Percentiles rank a stretch among this genome's conserved stretches.
Evolutionary conservation across 306 rosid genomes (phyloP).

Genomic region (Mimosa pudica): DNA sequence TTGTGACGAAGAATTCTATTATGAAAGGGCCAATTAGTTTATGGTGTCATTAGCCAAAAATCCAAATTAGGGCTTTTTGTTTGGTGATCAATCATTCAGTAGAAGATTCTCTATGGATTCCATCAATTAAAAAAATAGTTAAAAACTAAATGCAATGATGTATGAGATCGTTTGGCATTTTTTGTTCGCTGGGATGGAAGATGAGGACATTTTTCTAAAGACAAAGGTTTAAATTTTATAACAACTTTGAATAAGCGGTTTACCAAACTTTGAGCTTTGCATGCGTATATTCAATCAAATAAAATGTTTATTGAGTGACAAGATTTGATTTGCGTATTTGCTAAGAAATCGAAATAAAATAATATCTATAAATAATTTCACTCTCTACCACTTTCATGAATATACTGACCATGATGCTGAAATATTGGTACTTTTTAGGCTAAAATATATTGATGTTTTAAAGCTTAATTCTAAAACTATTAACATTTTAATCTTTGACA

Average conservation of each 20-base stretch:
- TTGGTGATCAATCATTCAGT: slow-evolving; percentile 6
- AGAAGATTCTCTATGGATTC: background rate
- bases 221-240: too few relatives aligned
- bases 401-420: background rate
- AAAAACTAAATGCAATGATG: background rate
- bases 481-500: too few relatives aligned
- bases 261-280: background rate
- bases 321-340: background rate
- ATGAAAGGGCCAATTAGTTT: slow-evolving; percentile 9
- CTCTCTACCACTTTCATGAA: too few relatives aligned
- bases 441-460: too few relatives aligned
- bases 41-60: background rate
- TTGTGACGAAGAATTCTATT: background rate
- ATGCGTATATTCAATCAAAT: background rate
- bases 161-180: background rate
- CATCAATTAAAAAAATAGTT: background rate
- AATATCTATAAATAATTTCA: too few relatives aligned
- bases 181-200: too few relatives aligned
- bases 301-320: background rate
- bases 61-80: slow-evolving; percentile 3
- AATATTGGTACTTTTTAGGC: too few relatives aligned
- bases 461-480: too few relatives aligned
- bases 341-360: background rate
- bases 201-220: too few relatives aligned
- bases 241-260: background rate